Conservation (phyloP, 345 rosid genomes). For the Moricandia moricandioides region DNA sequence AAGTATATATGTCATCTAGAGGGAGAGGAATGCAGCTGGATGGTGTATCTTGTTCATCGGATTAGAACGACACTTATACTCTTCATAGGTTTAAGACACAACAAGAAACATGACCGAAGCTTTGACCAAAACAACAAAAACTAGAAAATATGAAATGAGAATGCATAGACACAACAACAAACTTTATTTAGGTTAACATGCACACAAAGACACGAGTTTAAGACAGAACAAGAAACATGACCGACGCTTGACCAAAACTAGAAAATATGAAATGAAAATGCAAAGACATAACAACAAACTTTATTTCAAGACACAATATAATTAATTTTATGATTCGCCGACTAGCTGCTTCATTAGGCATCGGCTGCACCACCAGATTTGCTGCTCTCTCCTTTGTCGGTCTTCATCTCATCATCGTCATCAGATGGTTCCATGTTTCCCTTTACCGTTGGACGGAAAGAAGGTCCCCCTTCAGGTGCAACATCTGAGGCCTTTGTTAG, state of each 20-base stretch:
- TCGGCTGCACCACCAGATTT: background rate
- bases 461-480: background rate
- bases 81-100: background rate
- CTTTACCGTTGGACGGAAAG: background rate
- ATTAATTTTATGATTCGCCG: background rate
- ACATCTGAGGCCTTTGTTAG: too few species aligned
- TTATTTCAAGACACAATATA: background rate
- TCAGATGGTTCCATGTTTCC: background rate
- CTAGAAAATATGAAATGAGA: background rate
- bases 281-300: background rate
- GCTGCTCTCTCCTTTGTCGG: conserved; percentile 3
- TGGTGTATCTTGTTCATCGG: too few species aligned
- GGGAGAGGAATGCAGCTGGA: too few species aligned
- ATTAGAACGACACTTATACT: too few species aligned
- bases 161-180: background rate
- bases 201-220: too few species aligned
- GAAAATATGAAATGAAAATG: too few species aligned
- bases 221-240: too few species aligned
- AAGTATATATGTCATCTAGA: too few species aligned
- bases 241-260: too few species aligned
- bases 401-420: background rate
- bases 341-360: background rate
- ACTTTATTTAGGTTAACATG: too few species aligned
- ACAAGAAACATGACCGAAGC: background rate
- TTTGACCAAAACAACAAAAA: background rate